These are phyloP conservation scores for Clarireedia hainanense DNA, from an alignment of 2,329 filamentous ascomycete genomes.

Conservation along the genomic window DNA sequence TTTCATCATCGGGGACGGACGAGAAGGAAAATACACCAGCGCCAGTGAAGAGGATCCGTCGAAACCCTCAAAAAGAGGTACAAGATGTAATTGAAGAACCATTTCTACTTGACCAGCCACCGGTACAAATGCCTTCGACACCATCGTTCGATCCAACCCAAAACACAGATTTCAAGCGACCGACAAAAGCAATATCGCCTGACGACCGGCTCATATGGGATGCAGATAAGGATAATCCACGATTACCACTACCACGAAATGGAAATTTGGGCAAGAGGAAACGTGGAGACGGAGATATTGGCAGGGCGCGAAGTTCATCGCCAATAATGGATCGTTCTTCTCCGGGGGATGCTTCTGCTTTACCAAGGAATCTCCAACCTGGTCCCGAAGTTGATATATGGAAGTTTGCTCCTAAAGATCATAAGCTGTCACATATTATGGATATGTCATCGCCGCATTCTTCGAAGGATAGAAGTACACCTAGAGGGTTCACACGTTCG, in stretches of 20 bases:
- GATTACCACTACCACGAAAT: conserved; percentile 39
- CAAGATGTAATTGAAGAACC: neutral
- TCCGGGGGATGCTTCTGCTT: conserved; percentile 18
- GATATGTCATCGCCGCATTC: conserved; percentile 64
- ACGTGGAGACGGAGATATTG: conserved; percentile 27
- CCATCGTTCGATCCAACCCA: conserved; percentile 36
- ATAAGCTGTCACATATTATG: conserved; percentile 53
- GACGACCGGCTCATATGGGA: conserved; percentile 57
- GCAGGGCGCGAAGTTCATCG: conserved; percentile 56
- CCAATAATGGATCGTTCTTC: conserved; percentile 42
- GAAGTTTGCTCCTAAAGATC: conserved; percentile 56
- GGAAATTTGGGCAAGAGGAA: conserved; percentile 22
- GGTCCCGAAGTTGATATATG: conserved; percentile 70
- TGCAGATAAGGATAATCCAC: conserved; percentile 35
- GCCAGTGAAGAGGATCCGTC: neutral
- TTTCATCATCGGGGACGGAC: conserved; percentile 13
- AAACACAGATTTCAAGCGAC: conserved; percentile 17
- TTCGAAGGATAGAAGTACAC: conserved; percentile 32
- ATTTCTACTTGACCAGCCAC: neutral
- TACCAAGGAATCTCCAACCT: conserved; percentile 52
- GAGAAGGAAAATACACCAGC: conserved; percentile 23
- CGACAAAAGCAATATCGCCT: conserved; percentile 45
- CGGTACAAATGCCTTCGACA: conserved; percentile 32
- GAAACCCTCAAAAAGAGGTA: neutral
- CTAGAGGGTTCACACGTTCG: conserved; percentile 1